phyloP scores from a whole-genome alignment of 148 eudicot genomes.

The Silene conica region DNA sequence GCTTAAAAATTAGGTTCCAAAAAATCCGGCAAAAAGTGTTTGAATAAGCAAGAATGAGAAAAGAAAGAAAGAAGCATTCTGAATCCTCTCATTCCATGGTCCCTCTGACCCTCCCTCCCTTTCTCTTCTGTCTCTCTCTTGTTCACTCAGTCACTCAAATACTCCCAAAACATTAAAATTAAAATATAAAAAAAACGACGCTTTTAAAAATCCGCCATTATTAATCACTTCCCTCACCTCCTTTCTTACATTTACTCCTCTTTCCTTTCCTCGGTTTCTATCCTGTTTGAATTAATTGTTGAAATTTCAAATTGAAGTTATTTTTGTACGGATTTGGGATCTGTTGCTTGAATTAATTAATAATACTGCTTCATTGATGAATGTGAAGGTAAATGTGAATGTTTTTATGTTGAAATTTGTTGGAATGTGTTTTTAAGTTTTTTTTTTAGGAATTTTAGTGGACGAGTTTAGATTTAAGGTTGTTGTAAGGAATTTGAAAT shows the following conservation, averaged over 20 bases:
- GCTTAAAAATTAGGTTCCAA: too few species aligned
- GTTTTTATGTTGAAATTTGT: not conserved
- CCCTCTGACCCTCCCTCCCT: too few species aligned
- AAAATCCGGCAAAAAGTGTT: too few species aligned
- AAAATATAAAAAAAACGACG: not conserved
- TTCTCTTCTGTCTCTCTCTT: too few species aligned
- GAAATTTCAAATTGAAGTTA: not conserved
- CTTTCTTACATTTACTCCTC: constrained; percentile 20
- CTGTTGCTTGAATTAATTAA: not conserved
- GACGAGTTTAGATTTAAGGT: not conserved
- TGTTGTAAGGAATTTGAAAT: too few species aligned
- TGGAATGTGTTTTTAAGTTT: not conserved
- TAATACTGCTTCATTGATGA: not conserved
- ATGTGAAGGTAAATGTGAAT: not conserved
- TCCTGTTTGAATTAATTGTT: not conserved
- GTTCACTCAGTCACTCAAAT: too few species aligned
- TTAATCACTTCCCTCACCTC: constrained; percentile 21
- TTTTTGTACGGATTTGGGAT: not conserved
- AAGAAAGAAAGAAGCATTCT: too few species aligned
- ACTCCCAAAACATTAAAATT: too few species aligned
- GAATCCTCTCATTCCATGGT: too few species aligned
- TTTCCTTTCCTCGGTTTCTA: not conserved
- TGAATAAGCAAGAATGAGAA: too few species aligned
- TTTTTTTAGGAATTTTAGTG: not conserved
- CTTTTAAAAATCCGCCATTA: constrained; percentile 13